These are phyloP conservation scores for Coniella vitis DNA, from an alignment of 2,329 filamentous ascomycete species.

Conservation along the genomic window DNA sequence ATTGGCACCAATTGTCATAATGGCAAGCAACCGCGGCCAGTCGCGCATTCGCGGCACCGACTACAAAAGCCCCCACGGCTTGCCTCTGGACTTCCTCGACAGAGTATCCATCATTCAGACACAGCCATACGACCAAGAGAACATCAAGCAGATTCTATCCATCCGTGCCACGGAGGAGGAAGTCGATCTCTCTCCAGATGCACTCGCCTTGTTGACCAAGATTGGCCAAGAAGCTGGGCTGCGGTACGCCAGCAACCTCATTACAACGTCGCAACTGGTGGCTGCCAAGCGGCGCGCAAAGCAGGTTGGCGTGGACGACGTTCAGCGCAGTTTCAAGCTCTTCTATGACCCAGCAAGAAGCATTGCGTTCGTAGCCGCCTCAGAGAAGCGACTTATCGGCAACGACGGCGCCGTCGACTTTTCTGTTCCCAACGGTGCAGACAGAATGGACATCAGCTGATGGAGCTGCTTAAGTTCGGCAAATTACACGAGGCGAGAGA, in stretches of 20 bases:
- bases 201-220: conserved; percentile 87
- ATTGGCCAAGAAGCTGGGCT: conserved; percentile 89
- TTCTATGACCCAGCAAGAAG: conserved; percentile 89
- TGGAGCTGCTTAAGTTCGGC: conserved; percentile 1
- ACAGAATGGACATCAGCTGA: conserved; percentile 40
- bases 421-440: conserved; percentile 28
- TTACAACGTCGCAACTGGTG: conserved; percentile 86
- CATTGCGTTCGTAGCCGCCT: conserved; percentile 83
- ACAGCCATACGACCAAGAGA: conserved; percentile 71
- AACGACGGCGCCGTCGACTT: conserved; percentile 77
- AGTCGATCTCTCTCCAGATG: conserved; percentile 83
- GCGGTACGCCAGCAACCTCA: conserved; percentile 95
- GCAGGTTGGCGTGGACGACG: conserved; percentile 79
- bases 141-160: conserved; percentile 86
- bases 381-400: conserved; percentile 88
- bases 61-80: conserved; percentile 86
- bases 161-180: conserved; percentile 96
- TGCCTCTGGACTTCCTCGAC: conserved; percentile 93
- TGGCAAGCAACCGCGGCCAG: conserved; percentile 94
- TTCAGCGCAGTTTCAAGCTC: conserved; percentile 86
- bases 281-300: conserved; percentile 78
- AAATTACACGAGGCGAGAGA: conserved; percentile 9
- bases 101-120: conserved; percentile 95
- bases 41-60: conserved; percentile 89
- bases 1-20: conserved; percentile 94